These are phyloP conservation scores for Aspergillus carbonarius DNA, from an alignment of 2,329 filamentous ascomycete species.

Conservation along the genomic window DNA sequence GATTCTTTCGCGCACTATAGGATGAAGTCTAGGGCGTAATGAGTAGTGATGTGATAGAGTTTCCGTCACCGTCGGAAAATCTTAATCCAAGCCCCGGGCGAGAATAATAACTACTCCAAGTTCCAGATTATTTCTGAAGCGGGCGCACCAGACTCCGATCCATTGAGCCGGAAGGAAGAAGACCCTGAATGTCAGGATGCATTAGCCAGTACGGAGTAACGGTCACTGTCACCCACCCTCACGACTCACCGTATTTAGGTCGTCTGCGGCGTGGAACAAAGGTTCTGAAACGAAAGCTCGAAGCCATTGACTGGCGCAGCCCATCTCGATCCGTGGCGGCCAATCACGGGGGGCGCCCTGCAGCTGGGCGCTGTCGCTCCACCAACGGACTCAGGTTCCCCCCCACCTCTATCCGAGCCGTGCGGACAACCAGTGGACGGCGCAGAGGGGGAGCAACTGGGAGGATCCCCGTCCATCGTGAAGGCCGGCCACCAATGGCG, in stretches of 20 bases:
- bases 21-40: neutral
- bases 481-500: conserved; percentile 4
- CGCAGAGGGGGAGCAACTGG: neutral
- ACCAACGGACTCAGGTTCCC: neutral
- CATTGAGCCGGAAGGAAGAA: neutral
- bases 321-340: neutral
- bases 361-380: neutral
- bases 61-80: neutral
- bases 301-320: neutral
- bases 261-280: neutral
- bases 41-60: neutral
- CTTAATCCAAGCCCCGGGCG: neutral
- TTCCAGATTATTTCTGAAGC: neutral
- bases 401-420: conserved; percentile 15
- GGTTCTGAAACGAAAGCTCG: neutral
- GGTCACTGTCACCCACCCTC: neutral
- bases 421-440: conserved; percentile 12
- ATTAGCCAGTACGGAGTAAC: neutral
- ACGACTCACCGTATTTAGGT: neutral
- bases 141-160: neutral
- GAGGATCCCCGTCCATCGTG: conserved; percentile 1
- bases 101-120: neutral
- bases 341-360: neutral
- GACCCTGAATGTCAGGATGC: neutral
- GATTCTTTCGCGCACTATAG: too few species aligned